Conservation (phyloP, 495 filamentous ascomycete species). For the Xylaria scruposa region DNA sequence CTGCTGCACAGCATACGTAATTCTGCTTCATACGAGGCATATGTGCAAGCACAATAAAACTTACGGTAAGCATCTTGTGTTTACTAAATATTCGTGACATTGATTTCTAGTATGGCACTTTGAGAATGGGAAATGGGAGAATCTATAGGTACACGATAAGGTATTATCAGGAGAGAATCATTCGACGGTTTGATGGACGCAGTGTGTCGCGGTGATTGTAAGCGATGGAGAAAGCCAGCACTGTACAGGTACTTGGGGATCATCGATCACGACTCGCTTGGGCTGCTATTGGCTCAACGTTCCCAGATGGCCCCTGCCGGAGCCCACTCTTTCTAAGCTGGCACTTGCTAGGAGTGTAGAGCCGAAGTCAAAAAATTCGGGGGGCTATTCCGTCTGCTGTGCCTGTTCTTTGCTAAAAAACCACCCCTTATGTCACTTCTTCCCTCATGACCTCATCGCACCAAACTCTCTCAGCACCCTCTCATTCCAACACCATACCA, state of each 20-base stretch:
- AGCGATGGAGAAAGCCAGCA: constrained; percentile 23
- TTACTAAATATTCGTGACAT: not conserved
- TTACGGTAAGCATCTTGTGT: not conserved
- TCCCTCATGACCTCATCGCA: constrained; percentile 49
- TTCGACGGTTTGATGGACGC: constrained; percentile 15
- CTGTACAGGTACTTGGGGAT: constrained; percentile 43
- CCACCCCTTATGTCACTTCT: constrained; percentile 50
- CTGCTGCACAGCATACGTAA: not conserved
- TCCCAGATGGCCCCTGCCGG: constrained; percentile 8
- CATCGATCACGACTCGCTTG: constrained; percentile 41
- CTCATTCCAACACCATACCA: constrained; percentile 30
- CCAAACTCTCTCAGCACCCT: constrained; percentile 42
- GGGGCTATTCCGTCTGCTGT: constrained; percentile 46
- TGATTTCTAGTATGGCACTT: not conserved
- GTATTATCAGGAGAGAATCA: constrained; percentile 26
- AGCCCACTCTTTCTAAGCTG: constrained; percentile 28
- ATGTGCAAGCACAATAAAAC: not conserved
- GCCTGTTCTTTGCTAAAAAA: constrained; percentile 45
- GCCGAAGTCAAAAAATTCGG: constrained; percentile 38
- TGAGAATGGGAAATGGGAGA: not conserved
- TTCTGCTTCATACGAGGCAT: not conserved
- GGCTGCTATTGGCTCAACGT: constrained; percentile 33
- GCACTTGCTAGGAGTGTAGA: constrained; percentile 29
- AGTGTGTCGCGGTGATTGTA: constrained; percentile 5
- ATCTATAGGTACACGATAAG: not conserved